Conservation (phyloP, 306 rosid species). For the Vigna reflexopilosa region DNA sequence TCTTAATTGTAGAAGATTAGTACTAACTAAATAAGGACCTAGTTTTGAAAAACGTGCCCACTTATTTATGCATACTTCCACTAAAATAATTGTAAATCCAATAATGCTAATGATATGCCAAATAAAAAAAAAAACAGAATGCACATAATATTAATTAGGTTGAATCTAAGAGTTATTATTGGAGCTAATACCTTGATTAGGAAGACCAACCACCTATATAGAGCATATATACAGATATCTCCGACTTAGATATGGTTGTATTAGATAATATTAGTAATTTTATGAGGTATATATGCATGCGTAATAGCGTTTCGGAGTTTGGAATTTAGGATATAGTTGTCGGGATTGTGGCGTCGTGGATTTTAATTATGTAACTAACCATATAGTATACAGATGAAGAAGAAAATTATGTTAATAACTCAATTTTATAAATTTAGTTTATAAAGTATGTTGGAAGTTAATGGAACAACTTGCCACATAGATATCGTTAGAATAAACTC, state of each 20-base stretch:
- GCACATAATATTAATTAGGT: background rate
- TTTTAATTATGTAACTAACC: too few relatives aligned
- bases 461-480: too few relatives aligned
- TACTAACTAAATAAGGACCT: background rate
- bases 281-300: constrained; percentile 27
- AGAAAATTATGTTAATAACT: too few relatives aligned
- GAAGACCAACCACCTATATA: background rate
- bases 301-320: constrained; percentile 33
- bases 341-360: constrained; percentile 53
- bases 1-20: background rate
- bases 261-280: constrained; percentile 2
- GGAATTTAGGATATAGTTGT: constrained; percentile 58
- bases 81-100: background rate
- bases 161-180: background rate
- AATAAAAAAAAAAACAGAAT: background rate
- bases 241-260: constrained; percentile 14
- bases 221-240: background rate
- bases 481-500: too few relatives aligned
- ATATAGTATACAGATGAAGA: too few relatives aligned
- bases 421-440: too few relatives aligned
- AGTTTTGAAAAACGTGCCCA: constrained; percentile 20
- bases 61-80: background rate
- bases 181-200: constrained; percentile 9
- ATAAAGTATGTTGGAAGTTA: too few relatives aligned
- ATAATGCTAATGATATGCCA: background rate